phyloP scores from a whole-genome alignment of 306 rosid genomes.

The Mucuna pruriens region DNA sequence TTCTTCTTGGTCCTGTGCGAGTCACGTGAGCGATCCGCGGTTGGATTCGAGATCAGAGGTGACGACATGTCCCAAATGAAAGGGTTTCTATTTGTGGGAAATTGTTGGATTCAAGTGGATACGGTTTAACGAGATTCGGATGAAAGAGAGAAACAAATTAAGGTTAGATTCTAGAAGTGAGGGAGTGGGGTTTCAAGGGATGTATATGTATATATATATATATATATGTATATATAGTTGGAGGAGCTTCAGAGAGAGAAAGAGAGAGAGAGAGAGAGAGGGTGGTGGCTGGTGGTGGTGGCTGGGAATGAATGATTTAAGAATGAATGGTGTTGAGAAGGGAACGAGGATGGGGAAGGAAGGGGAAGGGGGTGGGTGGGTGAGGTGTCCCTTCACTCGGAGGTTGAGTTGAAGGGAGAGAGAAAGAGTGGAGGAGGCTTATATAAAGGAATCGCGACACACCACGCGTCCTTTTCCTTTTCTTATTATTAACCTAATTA shows the following conservation, averaged over 20 bases:
- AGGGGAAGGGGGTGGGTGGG: too few species aligned
- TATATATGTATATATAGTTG: not conserved
- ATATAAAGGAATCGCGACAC: slow-evolving; percentile 59
- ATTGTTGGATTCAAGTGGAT: slow-evolving; percentile 41
- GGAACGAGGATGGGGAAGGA: not conserved
- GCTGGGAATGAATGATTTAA: too few species aligned
- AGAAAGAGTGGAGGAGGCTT: slow-evolving; percentile 43
- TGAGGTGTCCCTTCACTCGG: slow-evolving; percentile 41
- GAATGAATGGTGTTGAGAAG: not conserved
- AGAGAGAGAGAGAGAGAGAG: too few species aligned
- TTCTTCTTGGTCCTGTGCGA: slow-evolving; percentile 58
- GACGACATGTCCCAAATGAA: slow-evolving; percentile 56
- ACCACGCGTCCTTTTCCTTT: slow-evolving; percentile 40
- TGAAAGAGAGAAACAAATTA: slow-evolving; percentile 11
- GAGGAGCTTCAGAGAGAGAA: not conserved
- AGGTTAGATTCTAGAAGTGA: slow-evolving; percentile 22
- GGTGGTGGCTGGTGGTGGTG: too few species aligned
- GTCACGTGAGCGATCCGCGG: slow-evolving; percentile 55
- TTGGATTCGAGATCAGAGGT: slow-evolving; percentile 58
- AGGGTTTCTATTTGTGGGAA: not conserved
- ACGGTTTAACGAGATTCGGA: slow-evolving; percentile 32
- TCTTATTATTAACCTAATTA: not conserved
- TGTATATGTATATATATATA: not conserved
- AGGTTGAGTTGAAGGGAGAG: slow-evolving; percentile 40
- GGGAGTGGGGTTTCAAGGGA: not conserved